These are phyloP conservation scores for Curvularia hawaiiensis DNA, from an alignment of 2,329 filamentous ascomycete species.

Conservation along the genomic window DNA sequence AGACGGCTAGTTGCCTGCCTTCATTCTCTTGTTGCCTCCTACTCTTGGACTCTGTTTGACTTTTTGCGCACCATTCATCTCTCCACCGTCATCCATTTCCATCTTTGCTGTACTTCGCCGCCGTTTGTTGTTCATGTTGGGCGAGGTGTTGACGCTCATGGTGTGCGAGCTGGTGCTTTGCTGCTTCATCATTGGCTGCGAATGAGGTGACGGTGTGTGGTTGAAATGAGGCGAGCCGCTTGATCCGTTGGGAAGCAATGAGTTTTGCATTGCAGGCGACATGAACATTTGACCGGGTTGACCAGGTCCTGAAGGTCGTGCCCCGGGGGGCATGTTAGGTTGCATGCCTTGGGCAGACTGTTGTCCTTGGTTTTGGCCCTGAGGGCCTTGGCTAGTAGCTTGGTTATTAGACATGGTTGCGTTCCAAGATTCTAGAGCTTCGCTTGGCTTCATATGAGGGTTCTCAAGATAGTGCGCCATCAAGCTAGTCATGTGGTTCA, in stretches of 20 bases:
- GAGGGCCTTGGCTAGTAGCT: slow-evolving; percentile 15
- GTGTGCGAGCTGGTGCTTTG: slow-evolving; percentile 60
- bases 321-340: slow-evolving; percentile 40
- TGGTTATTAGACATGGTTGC: slow-evolving; percentile 48
- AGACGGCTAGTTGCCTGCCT: slow-evolving; percentile 29
- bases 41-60: slow-evolving; percentile 58
- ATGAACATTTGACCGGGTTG: slow-evolving; percentile 54
- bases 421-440: slow-evolving; percentile 61
- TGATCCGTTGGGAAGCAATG: slow-evolving; percentile 55
- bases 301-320: slow-evolving; percentile 39
- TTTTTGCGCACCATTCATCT: slow-evolving; percentile 49
- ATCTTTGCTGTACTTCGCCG: slow-evolving; percentile 66
- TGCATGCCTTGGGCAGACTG: slow-evolving; percentile 36
- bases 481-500: slow-evolving; percentile 66
- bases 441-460: slow-evolving; percentile 57
- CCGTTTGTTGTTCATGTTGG: slow-evolving; percentile 64
- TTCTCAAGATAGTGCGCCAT: slow-evolving; percentile 63
- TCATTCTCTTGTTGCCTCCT: slow-evolving; percentile 47
- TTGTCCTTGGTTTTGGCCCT: slow-evolving; percentile 23
- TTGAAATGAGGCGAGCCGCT: slow-evolving; percentile 55
- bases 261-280: slow-evolving; percentile 62
- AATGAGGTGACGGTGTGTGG: slow-evolving; percentile 55
- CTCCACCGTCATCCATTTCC: slow-evolving; percentile 59
- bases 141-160: slow-evolving; percentile 66
- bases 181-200: slow-evolving; percentile 61